Evolutionary conservation across 306 rosid genomes (phyloP), one percentile per base, ranked within the genome.

Genomic region (Benincasa hispida): DNA sequence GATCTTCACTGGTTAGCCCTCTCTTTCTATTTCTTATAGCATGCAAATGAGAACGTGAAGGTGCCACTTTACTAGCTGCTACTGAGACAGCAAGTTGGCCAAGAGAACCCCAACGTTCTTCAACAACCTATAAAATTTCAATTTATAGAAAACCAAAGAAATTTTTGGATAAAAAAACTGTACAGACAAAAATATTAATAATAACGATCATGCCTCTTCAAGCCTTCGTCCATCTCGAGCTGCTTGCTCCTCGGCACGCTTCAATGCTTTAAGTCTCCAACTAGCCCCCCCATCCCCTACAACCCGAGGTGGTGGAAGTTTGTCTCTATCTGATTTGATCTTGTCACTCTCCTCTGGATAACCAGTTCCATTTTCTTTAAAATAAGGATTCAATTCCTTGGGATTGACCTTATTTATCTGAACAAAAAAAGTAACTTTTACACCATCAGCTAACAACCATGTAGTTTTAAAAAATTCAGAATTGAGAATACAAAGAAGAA

Each of bases 231-330:
- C 97, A 70, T 91, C 96, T 76, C 96, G 87, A 76, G 89, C 85
- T 65, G 96, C 96, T 85, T 91, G 97, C 82, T 94, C 96, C 85
- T 89, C 86, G 27, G 98, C 96, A 48, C 98, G 97, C 78, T 91
- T 94, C 88, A 90, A 79, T 18, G 98, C 98, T 89, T 94, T 94
- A 59, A 90, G 91, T 81, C 95, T 91, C 98, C 98, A 94, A 82
- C 96, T 94, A 45, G 96, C 96, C 24, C 97, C 98, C 68, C 97
- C 98, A 81, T 91, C 98, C 72, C 98, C 97, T 82, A 94, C 89
- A 81, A 88, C 80, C 7, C 96, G 86, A 77, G 93, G 88, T 82
- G 93, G 83, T 32, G 85, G 81, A 83, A 85, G 87, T 81, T 78
- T 37, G 21, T 76, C 84, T 35, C 67, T 83, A 74, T 83, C 86